phyloP scores from a whole-genome alignment of 257 asterid species.

The Solanum neorickii region DNA sequence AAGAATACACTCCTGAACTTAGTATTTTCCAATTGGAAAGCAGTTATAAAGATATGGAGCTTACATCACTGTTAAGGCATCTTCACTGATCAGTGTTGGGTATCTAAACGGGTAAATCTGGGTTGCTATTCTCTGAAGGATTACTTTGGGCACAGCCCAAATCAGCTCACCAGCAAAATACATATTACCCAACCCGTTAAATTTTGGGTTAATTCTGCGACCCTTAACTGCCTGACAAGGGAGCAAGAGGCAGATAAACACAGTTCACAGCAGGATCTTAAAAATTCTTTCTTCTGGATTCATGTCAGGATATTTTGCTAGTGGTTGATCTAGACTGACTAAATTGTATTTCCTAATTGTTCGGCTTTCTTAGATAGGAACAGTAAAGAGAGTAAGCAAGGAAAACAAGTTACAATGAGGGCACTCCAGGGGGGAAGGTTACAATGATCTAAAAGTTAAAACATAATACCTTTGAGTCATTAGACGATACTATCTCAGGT shows the following conservation, averaged over 20 bases:
- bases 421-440: neutral
- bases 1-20: neutral
- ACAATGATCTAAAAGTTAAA: neutral
- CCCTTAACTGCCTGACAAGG: neutral
- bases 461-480: conserved; percentile 45
- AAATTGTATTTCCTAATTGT: neutral
- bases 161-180: neutral
- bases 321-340: neutral
- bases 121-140: neutral
- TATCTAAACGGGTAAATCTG: neutral
- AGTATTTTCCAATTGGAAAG: neutral
- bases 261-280: neutral
- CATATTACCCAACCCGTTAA: neutral
- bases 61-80: neutral
- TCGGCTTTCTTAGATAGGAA: neutral
- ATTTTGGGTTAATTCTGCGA: neutral
- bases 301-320: neutral
- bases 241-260: neutral
- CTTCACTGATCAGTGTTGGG: neutral
- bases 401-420: neutral
- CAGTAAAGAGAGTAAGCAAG: neutral
- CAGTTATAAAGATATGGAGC: neutral
- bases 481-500: conserved; percentile 14
- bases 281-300: neutral
- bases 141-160: neutral